Evolutionary conservation across 2,329 filamentous ascomycete species (phyloP).

Genomic region (Diaporthe caulivora): DNA sequence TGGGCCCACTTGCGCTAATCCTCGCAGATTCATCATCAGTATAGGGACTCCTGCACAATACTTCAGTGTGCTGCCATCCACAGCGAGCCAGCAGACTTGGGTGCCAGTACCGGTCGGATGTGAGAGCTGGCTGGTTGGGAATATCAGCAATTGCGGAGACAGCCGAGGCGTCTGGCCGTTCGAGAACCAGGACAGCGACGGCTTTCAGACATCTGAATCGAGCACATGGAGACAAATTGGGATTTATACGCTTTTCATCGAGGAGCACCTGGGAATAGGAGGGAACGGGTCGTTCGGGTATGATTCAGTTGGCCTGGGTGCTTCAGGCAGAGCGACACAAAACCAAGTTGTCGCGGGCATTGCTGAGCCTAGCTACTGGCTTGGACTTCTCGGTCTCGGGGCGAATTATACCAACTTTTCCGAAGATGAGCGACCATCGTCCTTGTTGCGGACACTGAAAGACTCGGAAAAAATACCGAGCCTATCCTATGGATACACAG

Average conservation of each 20-base stretch:
- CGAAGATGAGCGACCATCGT: not conserved
- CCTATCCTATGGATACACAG: constrained; percentile 19
- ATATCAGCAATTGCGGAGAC: constrained; percentile 8
- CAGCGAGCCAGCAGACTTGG: constrained; percentile 21
- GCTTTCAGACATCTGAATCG: not conserved
- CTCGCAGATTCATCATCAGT: constrained; percentile 10
- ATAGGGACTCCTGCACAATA: constrained; percentile 16
- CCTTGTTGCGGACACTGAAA: constrained; percentile 22
- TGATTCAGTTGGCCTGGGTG: constrained; percentile 12
- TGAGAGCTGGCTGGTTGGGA: constrained; percentile 2
- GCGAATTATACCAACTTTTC: constrained; percentile 27
- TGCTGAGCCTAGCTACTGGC: not conserved
- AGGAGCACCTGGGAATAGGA: constrained; percentile 20
- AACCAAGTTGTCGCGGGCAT: constrained; percentile 4
- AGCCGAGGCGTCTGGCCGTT: constrained; percentile 26
- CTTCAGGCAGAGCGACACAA: not conserved
- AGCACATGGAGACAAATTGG: constrained; percentile 7
- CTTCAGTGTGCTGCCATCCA: constrained; percentile 24
- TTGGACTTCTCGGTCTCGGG: constrained; percentile 12
- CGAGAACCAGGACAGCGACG: constrained; percentile 5
- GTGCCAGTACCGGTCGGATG: constrained; percentile 1
- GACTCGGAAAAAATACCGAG: constrained; percentile 8
- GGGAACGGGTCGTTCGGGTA: constrained; percentile 9
- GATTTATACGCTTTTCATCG: not conserved
- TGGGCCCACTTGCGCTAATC: constrained; percentile 2